Evolutionary conservation across 2,329 filamentous ascomycete genomes (phyloP), one percentile per base, ranked within the genome.

Genomic region (Exophiala mesophila): DNA sequence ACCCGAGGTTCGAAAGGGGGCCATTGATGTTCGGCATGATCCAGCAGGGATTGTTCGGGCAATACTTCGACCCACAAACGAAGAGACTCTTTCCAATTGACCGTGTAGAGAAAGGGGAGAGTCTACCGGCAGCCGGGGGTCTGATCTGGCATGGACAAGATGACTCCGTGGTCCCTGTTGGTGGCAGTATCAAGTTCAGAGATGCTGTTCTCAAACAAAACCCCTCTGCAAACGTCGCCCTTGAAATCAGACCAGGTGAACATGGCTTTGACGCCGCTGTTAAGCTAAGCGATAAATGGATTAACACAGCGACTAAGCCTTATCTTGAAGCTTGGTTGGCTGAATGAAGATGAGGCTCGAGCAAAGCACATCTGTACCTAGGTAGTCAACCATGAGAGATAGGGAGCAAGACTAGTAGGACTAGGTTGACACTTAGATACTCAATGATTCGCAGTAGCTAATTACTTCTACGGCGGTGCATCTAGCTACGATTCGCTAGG

Each of bases 241-340:
- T 65, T 15, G 47, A 50, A 8, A 21, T 60, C 15, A 45, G 46
- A n/a, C 55, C 59, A 9, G 63, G 63, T 2, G 58, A 57, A 4
- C 65, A 67, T 57, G 64, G 63, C 2, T 66, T 67, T 54, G 64
- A 66, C 47, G 15, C 9, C 2, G 38, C 44, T 2, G 33, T 43
- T 13, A 41, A 41, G 5, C 43, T 57, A 9, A 48, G 58, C 18
- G 58, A 60, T 23, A 41, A 19, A 13, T 64, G 62, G 62, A 29
- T 64, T 37, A 46, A 52, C 41, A 52, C 62, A 21, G 52, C 54
- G 7, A 34, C 63, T 28, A 39, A 49, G 13, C 42, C 32, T 20
- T 47, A 57, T 13, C 50, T 59, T 15, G 31, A 57, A 38, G 43
- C 52, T 12, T 64, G 61, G 61, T 39, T 59, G 39, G 53, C 36